These are phyloP conservation scores for Prillingera fragicola DNA, from an alignment of 1,284 basidiomycete genomes.

Conservation along the genomic window DNA sequence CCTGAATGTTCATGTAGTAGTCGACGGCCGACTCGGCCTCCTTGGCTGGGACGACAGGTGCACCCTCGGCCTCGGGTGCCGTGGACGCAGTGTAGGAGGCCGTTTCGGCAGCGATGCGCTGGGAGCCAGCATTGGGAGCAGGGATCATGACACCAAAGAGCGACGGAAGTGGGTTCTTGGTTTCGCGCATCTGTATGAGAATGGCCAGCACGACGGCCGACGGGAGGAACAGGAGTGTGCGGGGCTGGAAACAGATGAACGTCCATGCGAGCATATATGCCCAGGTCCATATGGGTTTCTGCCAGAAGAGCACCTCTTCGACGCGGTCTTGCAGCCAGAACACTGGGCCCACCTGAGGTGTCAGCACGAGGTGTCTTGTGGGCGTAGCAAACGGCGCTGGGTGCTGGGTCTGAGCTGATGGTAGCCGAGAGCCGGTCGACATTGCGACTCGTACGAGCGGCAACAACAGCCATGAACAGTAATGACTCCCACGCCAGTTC, in stretches of 20 bases:
- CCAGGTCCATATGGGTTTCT: constrained; percentile 46
- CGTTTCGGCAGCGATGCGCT: constrained; percentile 4
- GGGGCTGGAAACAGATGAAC: constrained; percentile 47
- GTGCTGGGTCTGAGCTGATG: no score
- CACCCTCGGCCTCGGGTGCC: constrained; percentile 17
- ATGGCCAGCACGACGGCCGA: constrained; percentile 35
- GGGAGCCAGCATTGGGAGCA: constrained; percentile 11
- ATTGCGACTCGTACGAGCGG: no score
- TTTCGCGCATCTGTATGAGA: constrained; percentile 40
- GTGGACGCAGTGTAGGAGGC: constrained; percentile 14
- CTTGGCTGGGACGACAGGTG: constrained; percentile 37
- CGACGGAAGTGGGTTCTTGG: constrained; percentile 29
- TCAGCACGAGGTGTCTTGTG: no score
- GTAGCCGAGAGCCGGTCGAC: no score
- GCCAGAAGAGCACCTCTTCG: constrained; percentile 49
- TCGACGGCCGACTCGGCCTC: constrained; percentile 44
- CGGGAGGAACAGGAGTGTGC: constrained; percentile 41
- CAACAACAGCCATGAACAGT: no score
- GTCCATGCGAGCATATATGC: constrained; percentile 44
- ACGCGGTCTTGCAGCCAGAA: constrained; percentile 48
- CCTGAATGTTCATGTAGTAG: constrained; percentile 49
- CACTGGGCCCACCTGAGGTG: constrained; percentile 40
- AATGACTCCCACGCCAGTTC: no score
- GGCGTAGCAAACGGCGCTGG: no score
- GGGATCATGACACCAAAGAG: constrained; percentile 27